Evolutionary conservation across 441 rosid species (phyloP), one percentile per base, ranked within the genome.

Genomic region (Pelargonium australe): DNA sequence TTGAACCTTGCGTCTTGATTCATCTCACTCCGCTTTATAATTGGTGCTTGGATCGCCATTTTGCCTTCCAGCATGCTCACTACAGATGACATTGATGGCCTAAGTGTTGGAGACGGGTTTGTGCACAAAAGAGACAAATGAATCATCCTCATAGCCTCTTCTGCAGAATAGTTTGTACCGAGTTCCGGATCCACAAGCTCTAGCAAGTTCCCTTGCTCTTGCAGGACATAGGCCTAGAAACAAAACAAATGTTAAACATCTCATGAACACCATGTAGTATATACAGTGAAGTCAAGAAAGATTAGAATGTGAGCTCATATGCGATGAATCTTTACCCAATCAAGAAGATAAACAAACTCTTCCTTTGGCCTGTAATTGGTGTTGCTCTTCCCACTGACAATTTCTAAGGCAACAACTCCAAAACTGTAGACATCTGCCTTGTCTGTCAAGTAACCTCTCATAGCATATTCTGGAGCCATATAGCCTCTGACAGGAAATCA

Each of bases 11-110:
- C 37, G 37, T 34, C 37, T 34, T 34, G 37, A 34, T 34, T 3
- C 37, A 34, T 34, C 37, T 34, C 37, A 34, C 37, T 34, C 37
- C 37, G 37, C 37, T 34, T 34, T 3, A 34, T 34, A 34, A 34
- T 34, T 4, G 37, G 37, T 34, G 37, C 37, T 34, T 34, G 37
- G 37, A 34, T 34, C 37, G 37, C 5, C 37, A 34, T 34, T 34
- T 73, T 80, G 31, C 91, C 96, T 84, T 90, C 88, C 1, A 90
- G 88, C 82, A 88, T 85, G 70, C 88, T 85, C 61, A 88, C 87
- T 0, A 85, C 96, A 5, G 80, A 58, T 31, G 94, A 85, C 92
- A 90, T 90, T 0, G 81, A 4, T 6, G 96, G 96, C 76, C 94
- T 79, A 4, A 70, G 75, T 6, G 83, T 25, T 2, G 87, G 75